Evolutionary conservation across 768 basidiomycete species (phyloP), one percentile per base, ranked within the genome.

Genomic region (Lentinula lateritia): DNA sequence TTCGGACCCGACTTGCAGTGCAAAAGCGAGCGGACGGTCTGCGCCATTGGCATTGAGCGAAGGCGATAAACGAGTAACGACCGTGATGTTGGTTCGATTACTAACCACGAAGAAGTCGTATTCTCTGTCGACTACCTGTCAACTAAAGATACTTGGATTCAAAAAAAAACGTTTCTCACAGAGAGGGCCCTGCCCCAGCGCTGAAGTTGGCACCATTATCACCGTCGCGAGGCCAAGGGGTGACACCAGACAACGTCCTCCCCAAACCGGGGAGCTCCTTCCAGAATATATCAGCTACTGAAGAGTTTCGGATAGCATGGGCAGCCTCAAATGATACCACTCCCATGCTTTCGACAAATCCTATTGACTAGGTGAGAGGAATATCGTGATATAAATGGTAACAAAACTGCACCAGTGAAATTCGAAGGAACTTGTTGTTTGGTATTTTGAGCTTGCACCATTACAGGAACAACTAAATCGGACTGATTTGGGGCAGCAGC

Each of bases 91-190:
- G 50, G 67, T 61, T 18, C 78, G 67, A 28, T 78, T 79, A 72
- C 83, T 80, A 77, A 87, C 86, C 61, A 74, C 82, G 72, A 74
- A 83, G 70, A 89, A 86, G 69, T 86, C 84, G 70, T 89, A 90
- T 70, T 85, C 82, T 56, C 84, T 85, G 64, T 5, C 36, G 32
- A 48, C 8, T 45, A 38, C 16, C 39, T 35, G 38, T 52, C 48
- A 58, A 42, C 53, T 2, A 43, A 53, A 36, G 4, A 20, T 28
- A 34, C 6, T 10, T 50, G 39, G 62, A 41, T 36, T 16, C 7
- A 18, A 13, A 12, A 5, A 18, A 13, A 12, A 12, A 28, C 13
- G 15, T 58, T 35, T 23, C 82, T 63, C 63, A 85, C 83, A 89
- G 66, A 23, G 78, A 77, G 12, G 89, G 87, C 0, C 88, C 88